Base-by-base conservation (phyloP, 371 early-diverging fungal species). In the Mortierella sp. region DNA sequence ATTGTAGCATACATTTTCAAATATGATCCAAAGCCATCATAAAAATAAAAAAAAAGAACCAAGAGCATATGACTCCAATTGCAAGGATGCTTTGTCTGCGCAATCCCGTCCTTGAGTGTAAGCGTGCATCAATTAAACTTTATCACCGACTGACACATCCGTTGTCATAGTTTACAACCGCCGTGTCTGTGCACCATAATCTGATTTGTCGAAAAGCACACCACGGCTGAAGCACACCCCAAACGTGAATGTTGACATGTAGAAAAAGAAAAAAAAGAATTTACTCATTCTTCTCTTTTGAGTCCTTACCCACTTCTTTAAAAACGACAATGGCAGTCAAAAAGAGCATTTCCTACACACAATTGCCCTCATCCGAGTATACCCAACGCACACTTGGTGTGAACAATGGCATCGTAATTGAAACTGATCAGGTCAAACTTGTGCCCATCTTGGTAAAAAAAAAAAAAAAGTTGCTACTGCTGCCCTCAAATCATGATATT, bases 351-450 rank as follows among this genome's bases (percentile, higher is more conserved):
- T 56, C 64, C 32, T 76, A 76, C 34, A 71, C 64, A 0, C 40
- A 53, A 23, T 56, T 70, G 29, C 31, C 63, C 1, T 29, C 45
- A 3, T 51, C 63, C 2, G 66, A 66, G 57, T 74, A 66, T 53
- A 49, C 74, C 29, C 80, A 79, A 31, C 60, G 34, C 22, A 64
- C 71, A 5, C 71, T 79, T 29, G 80, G 75, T 2, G 56, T 59
- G 32, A 58, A 69, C 62, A 79, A 43, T 32, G 80, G 80, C 19
- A 60, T 32, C 8, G 9, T 47, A 8, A 66, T 79, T 42, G 80
- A 79, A 58, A 73, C 80, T 2, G 80, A 74, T 54, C 59, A 67
- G 55, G 67, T 79, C 54, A 55, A 43, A 5, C 61, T 79, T 17
- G 71, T 61, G 26, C 80, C 80, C 5, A 2, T 73, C 34, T 47